Base-by-base conservation (phyloP, 306 rosid species). In the Cicer yamashitae region DNA sequence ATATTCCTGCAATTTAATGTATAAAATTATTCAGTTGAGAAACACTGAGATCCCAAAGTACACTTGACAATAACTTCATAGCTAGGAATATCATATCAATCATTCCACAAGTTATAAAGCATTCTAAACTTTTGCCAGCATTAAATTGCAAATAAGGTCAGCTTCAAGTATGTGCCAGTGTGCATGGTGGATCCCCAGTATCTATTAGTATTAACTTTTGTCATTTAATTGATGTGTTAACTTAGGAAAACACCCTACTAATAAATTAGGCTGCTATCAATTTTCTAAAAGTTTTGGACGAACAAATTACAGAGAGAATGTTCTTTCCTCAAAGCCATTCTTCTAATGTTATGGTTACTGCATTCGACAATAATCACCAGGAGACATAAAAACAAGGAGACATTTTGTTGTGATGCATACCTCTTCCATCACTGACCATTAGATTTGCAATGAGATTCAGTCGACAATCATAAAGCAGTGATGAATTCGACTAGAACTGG, bases 401-500 rank as follows among this genome's bases (percentile, higher is more conserved):
- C 13, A 18, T 12, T n/a, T 54, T 40, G 14, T 22, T 25, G 64
- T 25, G 11, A 58, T 58, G n/a, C 6, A 47, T 46, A 18, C 76
- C 38, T 71, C 40, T 71, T 57, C 54, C 43, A 58, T 17, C 47
- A 25, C 30, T 73, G 13, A 74, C 8, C 71, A 74, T 60, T 74
- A 8, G 44, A 2, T 22, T 22, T 20, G 14, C 25, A 9, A 11
- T 75, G 51, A 50, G 52, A 75, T n/a, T 53, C 51, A 53, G 13
- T 71, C 65, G 3, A 71, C 53, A 53, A 71, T 40, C 41, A 40
- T 54, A 37, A 41, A 10, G 48, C 60, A 61, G 40, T 37, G 14
- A 92, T 89, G 80, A 92, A 92, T 84, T 92, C 97, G 25, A 92
- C 96, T 0, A 92, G 91, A 88, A 92, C 97, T 12, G 96, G 92